phyloP scores from a whole-genome alignment of 208 protist species.

The Leishmania gerbilli region DNA sequence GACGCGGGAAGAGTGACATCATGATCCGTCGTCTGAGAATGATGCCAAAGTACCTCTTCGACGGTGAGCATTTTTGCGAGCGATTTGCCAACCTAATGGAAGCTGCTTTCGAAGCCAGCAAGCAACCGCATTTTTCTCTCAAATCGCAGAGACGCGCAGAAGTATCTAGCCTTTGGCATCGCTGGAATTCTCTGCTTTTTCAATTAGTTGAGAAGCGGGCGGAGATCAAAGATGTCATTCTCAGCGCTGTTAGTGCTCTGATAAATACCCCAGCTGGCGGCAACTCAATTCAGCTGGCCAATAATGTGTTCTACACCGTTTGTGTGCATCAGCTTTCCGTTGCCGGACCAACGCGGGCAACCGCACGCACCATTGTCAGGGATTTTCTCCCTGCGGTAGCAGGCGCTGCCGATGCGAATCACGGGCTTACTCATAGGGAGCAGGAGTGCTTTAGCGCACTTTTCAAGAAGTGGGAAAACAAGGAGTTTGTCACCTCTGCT shows the following conservation, averaged over 20 bases:
- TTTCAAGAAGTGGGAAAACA: constrained; percentile 43
- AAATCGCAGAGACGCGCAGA: neutral
- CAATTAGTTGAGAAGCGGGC: constrained; percentile 11
- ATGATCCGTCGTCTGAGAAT: constrained; percentile 10
- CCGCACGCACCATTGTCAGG: constrained; percentile 13
- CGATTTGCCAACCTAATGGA: constrained; percentile 8
- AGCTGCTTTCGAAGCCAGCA: constrained; percentile 13
- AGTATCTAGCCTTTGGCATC: constrained; percentile 20
- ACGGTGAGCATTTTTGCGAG: constrained; percentile 7
- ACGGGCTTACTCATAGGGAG: constrained; percentile 5
- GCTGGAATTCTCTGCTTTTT: constrained; percentile 20
- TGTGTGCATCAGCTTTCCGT: constrained; percentile 22
- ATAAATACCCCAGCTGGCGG: constrained; percentile 12
- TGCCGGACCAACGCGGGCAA: neutral
- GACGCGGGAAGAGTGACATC: constrained; percentile 13
- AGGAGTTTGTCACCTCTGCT: constrained; percentile 40
- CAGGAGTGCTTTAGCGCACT: constrained; percentile 13
- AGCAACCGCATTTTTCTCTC: constrained; percentile 10
- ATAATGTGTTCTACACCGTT: constrained; percentile 26
- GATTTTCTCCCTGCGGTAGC: constrained; percentile 14
- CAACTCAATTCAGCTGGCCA: constrained; percentile 1
- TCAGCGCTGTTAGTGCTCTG: neutral
- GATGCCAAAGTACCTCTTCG: constrained; percentile 19
- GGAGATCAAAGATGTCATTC: constrained; percentile 10
- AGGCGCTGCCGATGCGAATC: neutral